Conservation (phyloP, 2,329 filamentous ascomycete species). For the Trichoderma sp. region DNA sequence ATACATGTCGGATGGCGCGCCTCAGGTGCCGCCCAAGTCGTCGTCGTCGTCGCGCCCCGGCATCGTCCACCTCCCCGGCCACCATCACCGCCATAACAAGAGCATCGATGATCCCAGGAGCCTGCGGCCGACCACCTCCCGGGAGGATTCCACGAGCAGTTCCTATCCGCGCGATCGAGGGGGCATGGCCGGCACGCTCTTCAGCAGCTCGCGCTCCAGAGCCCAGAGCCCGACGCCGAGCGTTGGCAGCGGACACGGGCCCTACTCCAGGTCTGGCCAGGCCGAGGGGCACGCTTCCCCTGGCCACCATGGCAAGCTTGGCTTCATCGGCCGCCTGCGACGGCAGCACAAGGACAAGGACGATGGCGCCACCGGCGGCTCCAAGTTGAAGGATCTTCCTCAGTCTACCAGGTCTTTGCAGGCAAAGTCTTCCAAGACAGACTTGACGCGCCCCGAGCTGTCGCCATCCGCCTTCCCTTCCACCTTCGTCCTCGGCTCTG, state of each 20-base stretch:
- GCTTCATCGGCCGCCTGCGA: conserved; percentile 54
- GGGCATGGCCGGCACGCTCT: conserved; percentile 49
- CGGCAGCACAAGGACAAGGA: conserved; percentile 58
- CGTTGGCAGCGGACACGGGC: conserved; percentile 58
- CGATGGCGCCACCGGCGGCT: conserved; percentile 42
- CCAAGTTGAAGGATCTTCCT: conserved; percentile 52
- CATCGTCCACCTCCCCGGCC: conserved; percentile 66
- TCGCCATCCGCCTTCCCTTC: conserved; percentile 44
- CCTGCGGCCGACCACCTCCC: conserved; percentile 70
- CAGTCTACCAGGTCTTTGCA: conserved; percentile 57
- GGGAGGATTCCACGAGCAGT: conserved; percentile 64
- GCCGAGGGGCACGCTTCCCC: conserved; percentile 63
- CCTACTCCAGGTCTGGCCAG: conserved; percentile 53
- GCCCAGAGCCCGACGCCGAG: conserved; percentile 84
- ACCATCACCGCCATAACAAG: conserved; percentile 68
- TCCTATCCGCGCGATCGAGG: conserved; percentile 55
- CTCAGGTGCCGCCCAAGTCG: conserved; percentile 58
- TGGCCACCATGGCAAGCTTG: conserved; percentile 54
- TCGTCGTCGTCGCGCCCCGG: conserved; percentile 64
- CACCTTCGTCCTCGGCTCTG: conserved; percentile 35
- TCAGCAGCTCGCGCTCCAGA: conserved; percentile 55
- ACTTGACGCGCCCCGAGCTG: conserved; percentile 47
- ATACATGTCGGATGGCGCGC: conserved; percentile 53
- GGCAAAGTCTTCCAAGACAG: conserved; percentile 52
- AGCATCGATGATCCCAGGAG: conserved; percentile 68